Conservation (phyloP, 1,284 basidiomycete species). For the Xanthoconium separans region DNA sequence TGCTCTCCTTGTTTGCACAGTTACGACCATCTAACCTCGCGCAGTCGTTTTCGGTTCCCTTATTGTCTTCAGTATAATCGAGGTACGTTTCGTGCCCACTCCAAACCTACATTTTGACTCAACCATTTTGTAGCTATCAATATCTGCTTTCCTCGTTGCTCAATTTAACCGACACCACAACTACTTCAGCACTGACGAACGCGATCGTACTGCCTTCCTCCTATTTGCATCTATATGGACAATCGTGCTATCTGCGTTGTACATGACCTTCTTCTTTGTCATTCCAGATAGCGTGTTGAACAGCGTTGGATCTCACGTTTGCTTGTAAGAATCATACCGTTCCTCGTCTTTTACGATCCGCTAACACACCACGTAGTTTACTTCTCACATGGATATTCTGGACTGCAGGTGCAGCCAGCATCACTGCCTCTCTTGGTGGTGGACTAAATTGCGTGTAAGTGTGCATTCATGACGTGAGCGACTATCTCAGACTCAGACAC, state of each 20-base stretch:
- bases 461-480: background rate
- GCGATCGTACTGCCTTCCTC: constrained; percentile 62
- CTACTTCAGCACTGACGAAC: constrained; percentile 47
- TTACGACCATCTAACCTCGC: constrained; percentile 3
- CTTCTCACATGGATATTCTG: constrained; percentile 70
- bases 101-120: background rate
- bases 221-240: constrained; percentile 74
- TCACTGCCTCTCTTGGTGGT: constrained; percentile 64
- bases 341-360: background rate
- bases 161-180: constrained; percentile 57
- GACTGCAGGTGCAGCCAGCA: constrained; percentile 64
- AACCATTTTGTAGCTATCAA: constrained; percentile 45
- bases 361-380: constrained; percentile 40
- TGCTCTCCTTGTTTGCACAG: constrained; percentile 7
- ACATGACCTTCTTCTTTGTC: constrained; percentile 54
- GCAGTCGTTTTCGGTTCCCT: constrained; percentile 30
- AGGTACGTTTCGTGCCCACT: constrained; percentile 15
- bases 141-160: constrained; percentile 67
- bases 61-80: constrained; percentile 29
- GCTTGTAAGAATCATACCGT: constrained; percentile 50
- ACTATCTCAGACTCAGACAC: background rate
- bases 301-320: constrained; percentile 59
- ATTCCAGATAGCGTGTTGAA: constrained; percentile 46
- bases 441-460: constrained; percentile 65
- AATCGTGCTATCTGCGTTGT: constrained; percentile 50